phyloP scores from a whole-genome alignment of 2,329 filamentous ascomycete genomes.

The Dryadomyces quercus-mongolicae region DNA sequence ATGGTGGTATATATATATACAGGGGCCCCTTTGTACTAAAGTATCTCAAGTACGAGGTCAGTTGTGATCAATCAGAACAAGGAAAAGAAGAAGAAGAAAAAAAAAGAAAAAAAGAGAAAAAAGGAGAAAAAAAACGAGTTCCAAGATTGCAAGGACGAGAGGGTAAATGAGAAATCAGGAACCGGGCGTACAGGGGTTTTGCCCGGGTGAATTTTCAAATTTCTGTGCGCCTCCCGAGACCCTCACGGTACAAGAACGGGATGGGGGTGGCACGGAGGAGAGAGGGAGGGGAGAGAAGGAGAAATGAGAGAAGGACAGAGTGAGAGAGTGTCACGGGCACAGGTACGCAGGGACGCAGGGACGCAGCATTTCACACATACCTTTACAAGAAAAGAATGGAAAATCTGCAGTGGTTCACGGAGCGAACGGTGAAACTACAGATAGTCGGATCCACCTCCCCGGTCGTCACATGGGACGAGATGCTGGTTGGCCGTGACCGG shows the following conservation, averaged over 20 bases:
- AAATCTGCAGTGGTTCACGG: background rate
- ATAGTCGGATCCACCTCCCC: constrained; percentile 16
- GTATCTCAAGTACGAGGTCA: background rate
- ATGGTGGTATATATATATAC: constrained; percentile 7
- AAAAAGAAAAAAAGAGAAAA: background rate
- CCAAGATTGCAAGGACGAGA: background rate
- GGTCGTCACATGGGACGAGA: constrained; percentile 25
- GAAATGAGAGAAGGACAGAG: background rate
- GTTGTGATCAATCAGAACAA: constrained; percentile 6
- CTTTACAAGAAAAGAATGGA: background rate
- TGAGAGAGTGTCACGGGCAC: background rate
- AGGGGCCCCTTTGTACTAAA: background rate
- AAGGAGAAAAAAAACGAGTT: background rate
- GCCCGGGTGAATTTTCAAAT: background rate
- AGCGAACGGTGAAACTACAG: constrained; percentile 19
- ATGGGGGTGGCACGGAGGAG: constrained; percentile 3
- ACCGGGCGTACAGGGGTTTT: background rate
- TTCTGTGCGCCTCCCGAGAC: constrained; percentile 3
- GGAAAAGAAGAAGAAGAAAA: background rate
- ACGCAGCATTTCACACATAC: background rate
- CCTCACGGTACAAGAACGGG: constrained; percentile 6
- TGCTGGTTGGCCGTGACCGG: constrained; percentile 9
- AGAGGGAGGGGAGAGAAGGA: background rate
- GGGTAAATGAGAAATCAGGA: background rate
- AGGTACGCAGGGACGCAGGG: background rate